Base-by-base conservation (phyloP, 306 rosid species). In the Ormosia semicastrata region DNA sequence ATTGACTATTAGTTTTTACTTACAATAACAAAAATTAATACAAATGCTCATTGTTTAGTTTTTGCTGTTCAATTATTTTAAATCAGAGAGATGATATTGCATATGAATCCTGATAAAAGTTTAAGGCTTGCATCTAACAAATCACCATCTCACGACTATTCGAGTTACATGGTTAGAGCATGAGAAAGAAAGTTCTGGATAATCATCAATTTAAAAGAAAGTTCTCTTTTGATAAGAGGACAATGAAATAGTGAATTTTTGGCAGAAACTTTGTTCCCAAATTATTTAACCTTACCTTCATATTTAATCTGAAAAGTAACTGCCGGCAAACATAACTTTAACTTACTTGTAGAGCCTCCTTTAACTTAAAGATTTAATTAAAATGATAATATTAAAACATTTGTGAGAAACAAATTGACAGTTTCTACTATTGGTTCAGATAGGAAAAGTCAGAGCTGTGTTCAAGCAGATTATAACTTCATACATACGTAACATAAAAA, bases 31-130 rank as follows among this genome's bases (percentile, higher is more conserved):
- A 85, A 59, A 77, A 15, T 2, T 32, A 49, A 56, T 34, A 43
- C 15, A 1, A 54, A 43, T 71, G 43, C 29, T 69, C 69, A 54
- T 49, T 43, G 18, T 77, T 71, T 40, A 65, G 6, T 56, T 58
- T 36, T 76, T 71, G 0, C 36, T 46, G 46, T 15, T 58, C 43
- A 66, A 29, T 12, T 54, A 71, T 46, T 81, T 81, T 47, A 66
- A 49, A 73, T 57, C 64, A 62, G 71, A 41, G 80, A 58, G 57
- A 32, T 49, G 24, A 49, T 12, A 30, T 37, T 57, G 77, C 78
- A 59, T 32, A 49, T 57, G 68, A 82, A 17, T 57, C 58, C 63
- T 43, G 4, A 85, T 40, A 63, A 71, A 66, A 72, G 12, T 76
- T 36, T 50, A 72, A 59, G 68, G 70, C 56, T 57, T 9, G 65